Evolutionary conservation across 768 basidiomycete species (phyloP).

Genomic region (Amanita polypyramis): DNA sequence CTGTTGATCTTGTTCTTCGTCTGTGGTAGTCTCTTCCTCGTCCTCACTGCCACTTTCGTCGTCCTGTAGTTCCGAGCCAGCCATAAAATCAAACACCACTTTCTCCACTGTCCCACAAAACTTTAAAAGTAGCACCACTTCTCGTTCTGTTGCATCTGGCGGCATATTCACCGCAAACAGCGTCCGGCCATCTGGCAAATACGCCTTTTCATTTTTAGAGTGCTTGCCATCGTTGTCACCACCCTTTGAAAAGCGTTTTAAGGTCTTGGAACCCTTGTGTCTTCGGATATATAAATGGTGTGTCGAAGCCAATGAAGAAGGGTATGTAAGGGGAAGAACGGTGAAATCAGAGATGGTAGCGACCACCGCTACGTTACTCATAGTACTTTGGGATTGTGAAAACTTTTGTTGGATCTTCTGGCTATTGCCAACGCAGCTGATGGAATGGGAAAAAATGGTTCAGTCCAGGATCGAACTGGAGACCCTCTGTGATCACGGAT

Average conservation of each 20-base stretch:
- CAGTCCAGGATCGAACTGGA: slow-evolving; percentile 16
- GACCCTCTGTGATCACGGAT: slow-evolving; percentile 12
- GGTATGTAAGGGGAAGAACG: slow-evolving; percentile 33
- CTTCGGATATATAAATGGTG: slow-evolving; percentile 75
- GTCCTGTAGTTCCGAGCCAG: slow-evolving; percentile 21
- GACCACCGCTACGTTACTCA: slow-evolving; percentile 7
- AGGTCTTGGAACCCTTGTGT: slow-evolving; percentile 45
- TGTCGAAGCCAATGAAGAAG: slow-evolving; percentile 25
- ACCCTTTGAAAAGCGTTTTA: slow-evolving; percentile 11
- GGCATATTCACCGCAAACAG: slow-evolving; percentile 87
- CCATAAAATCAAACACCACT: slow-evolving; percentile 51
- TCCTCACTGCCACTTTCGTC: slow-evolving; percentile 33
- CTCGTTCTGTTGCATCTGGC: slow-evolving; percentile 77
- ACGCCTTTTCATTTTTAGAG: slow-evolving; percentile 12
- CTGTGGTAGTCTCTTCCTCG: slow-evolving; percentile 17
- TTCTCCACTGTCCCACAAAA: slow-evolving; percentile 67
- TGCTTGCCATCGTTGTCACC: not conserved
- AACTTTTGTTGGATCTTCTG: not conserved
- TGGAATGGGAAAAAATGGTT: slow-evolving; percentile 11
- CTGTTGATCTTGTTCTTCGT: slow-evolving; percentile 14
- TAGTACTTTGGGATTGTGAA: not conserved
- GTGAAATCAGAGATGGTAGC: slow-evolving; percentile 36
- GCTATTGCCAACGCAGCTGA: not conserved
- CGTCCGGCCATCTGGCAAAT: slow-evolving; percentile 49
- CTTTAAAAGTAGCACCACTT: slow-evolving; percentile 71